phyloP scores from a whole-genome alignment of 1,284 basidiomycete species.

The Trichosporon sp. region DNA sequence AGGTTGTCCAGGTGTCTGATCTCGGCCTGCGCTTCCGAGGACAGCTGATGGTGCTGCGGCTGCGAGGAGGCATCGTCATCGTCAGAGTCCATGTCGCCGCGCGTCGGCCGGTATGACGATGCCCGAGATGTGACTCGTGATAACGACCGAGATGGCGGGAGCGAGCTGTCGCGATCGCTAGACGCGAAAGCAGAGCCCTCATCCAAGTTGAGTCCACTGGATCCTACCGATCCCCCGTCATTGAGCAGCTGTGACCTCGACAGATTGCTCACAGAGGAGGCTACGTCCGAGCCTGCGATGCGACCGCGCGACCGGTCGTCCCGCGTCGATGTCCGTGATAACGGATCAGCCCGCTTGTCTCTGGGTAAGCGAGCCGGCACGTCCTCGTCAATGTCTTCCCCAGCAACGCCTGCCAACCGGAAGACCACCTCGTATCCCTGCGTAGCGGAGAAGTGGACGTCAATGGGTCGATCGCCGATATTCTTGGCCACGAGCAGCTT shows the following conservation, averaged over 20 bases:
- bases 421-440: constrained; percentile 50
- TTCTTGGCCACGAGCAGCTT: constrained; percentile 51
- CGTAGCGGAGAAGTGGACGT: constrained; percentile 49
- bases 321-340: constrained; percentile 35
- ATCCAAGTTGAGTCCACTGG: constrained; percentile 4
- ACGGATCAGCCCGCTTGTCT: constrained; percentile 13
- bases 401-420: constrained; percentile 48
- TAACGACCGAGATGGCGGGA: constrained; percentile 33
- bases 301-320: constrained; percentile 7
- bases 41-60: neutral
- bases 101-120: constrained; percentile 31
- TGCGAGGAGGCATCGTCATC: constrained; percentile 29
- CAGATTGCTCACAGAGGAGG: neutral
- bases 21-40: neutral
- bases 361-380: constrained; percentile 18
- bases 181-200: neutral
- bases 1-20: constrained; percentile 15
- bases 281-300: neutral
- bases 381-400: constrained; percentile 44
- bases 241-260: constrained; percentile 1
- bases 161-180: constrained; percentile 27
- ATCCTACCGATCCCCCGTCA: constrained; percentile 1
- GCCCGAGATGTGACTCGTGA: constrained; percentile 35
- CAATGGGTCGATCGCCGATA: constrained; percentile 47
- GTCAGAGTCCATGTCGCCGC: constrained; percentile 29